Conservation (phyloP, 306 rosid genomes). For the Vigna angularis region DNA sequence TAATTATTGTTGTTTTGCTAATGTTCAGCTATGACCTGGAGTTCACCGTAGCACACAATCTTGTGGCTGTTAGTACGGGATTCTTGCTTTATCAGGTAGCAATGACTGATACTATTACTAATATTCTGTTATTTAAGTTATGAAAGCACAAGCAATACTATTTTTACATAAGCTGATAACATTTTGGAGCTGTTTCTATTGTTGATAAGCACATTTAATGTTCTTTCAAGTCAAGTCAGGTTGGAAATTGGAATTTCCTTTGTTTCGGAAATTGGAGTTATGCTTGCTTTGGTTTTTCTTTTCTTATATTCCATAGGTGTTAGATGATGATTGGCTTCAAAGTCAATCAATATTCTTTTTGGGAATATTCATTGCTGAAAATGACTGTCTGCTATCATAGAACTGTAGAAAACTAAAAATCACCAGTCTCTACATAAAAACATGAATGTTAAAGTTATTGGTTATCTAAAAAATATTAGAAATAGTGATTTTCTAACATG, state of each 20-base stretch:
- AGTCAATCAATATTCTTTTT: slow-evolving; percentile 15
- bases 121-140: slow-evolving; percentile 28
- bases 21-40: slow-evolving; percentile 90
- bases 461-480: neutral
- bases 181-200: slow-evolving; percentile 6
- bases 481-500: slow-evolving; percentile 30
- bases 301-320: slow-evolving; percentile 1
- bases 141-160: slow-evolving; percentile 27
- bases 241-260: slow-evolving; percentile 8
- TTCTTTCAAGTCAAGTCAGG: neutral
- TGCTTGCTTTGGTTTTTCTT: neutral
- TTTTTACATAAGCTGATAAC: slow-evolving; percentile 28
- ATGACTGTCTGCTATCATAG: neutral
- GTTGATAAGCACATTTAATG: neutral
- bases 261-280: neutral
- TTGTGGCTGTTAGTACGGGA: slow-evolving; percentile 93
- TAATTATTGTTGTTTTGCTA: slow-evolving; percentile 37
- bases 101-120: slow-evolving; percentile 24
- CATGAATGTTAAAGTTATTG: neutral
- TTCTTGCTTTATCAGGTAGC: slow-evolving; percentile 88
- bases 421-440: neutral
- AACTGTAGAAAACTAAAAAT: neutral
- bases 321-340: slow-evolving; percentile 16
- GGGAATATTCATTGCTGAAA: neutral
- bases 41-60: slow-evolving; percentile 89